A percentile compares a stretch with the other conserved stretches of the same genome.
Conservation (phyloP, 2,329 filamentous ascomycete genomes). For the Ceratocystis lukuohia region DNA sequence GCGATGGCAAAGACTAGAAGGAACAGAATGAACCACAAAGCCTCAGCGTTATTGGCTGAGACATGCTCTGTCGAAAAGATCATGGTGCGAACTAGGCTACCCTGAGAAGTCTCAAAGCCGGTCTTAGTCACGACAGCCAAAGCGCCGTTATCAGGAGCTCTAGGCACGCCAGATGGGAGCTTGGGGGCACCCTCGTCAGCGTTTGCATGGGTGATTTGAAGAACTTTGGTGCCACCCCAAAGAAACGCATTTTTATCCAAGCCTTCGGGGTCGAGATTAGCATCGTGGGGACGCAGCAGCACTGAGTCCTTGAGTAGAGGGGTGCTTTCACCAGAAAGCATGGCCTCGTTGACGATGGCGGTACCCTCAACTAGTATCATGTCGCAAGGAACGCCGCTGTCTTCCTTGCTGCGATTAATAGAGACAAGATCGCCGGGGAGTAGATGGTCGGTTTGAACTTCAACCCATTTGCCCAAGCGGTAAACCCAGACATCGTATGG, state of each 20-base stretch:
- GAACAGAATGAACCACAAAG: conserved; percentile 94
- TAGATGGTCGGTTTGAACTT: conserved; percentile 80
- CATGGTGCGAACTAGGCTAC: conserved; percentile 95
- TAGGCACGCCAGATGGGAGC: conserved; percentile 60
- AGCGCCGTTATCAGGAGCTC: conserved; percentile 85
- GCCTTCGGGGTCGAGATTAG: conserved; percentile 70
- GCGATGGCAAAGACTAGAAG: conserved; percentile 90
- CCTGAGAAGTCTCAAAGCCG: conserved; percentile 96
- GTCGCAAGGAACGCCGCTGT: conserved; percentile 91
- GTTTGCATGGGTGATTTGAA: conserved; percentile 84
- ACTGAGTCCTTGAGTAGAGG: conserved; percentile 93
- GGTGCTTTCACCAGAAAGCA: conserved; percentile 97
- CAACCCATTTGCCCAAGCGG: conserved; percentile 73
- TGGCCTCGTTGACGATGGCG: conserved; percentile 96
- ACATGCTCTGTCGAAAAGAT: conserved; percentile 98
- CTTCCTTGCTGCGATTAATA: conserved; percentile 86
- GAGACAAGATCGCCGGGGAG: conserved; percentile 89
- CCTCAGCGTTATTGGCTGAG: conserved; percentile 95
- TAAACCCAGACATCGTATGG: conserved; percentile 91
- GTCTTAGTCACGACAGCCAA: conserved; percentile 93
- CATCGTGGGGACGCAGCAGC: conserved; percentile 73
- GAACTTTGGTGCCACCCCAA: conserved; percentile 92
- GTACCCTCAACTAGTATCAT: conserved; percentile 91
- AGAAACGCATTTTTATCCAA: conserved; percentile 95
- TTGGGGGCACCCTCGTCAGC: conserved; percentile 59